phyloP scores from a whole-genome alignment of 1,284 basidiomycete species.

The Leccinum solheimii region DNA sequence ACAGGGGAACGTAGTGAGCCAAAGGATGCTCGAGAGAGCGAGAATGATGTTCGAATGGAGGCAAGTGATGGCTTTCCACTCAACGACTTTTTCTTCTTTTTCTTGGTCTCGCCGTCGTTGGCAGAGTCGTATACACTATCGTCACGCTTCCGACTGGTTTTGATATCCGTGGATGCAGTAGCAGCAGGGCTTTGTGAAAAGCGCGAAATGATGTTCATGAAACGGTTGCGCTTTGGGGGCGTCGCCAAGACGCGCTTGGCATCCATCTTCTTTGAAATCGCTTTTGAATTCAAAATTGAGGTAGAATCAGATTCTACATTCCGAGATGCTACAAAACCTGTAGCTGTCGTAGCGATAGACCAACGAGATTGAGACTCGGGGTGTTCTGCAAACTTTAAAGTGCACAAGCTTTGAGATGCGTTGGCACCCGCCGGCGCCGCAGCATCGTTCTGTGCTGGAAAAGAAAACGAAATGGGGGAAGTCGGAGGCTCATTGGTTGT shows the following conservation, averaged over 20 bases:
- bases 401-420: conserved; percentile 6
- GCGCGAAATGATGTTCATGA: conserved; percentile 34
- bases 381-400: conserved; percentile 7
- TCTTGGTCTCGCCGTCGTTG: conserved; percentile 25
- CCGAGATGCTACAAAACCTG: conserved; percentile 19
- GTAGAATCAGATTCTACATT: conserved; percentile 10
- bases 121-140: conserved; percentile 24
- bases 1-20: conserved; percentile 27
- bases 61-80: conserved; percentile 34
- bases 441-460: neutral
- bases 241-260: conserved; percentile 19
- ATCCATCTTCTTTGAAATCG: conserved; percentile 14
- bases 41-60: conserved; percentile 34
- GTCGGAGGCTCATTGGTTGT: conserved; percentile 6
- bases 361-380: conserved; percentile 29
- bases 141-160: neutral
- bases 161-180: neutral
- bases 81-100: conserved; percentile 20
- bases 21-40: conserved; percentile 33
- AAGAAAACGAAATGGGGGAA: neutral
- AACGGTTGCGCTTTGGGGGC: conserved; percentile 31
- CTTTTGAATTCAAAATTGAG: neutral
- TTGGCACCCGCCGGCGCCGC: neutral
- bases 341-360: conserved; percentile 32
- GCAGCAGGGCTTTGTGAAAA: conserved; percentile 32